A percentile compares a stretch with the other conserved stretches of the same genome.
Conservation (phyloP, 139 green algal species). For the Chlamydomonas schloesseri region DNA sequence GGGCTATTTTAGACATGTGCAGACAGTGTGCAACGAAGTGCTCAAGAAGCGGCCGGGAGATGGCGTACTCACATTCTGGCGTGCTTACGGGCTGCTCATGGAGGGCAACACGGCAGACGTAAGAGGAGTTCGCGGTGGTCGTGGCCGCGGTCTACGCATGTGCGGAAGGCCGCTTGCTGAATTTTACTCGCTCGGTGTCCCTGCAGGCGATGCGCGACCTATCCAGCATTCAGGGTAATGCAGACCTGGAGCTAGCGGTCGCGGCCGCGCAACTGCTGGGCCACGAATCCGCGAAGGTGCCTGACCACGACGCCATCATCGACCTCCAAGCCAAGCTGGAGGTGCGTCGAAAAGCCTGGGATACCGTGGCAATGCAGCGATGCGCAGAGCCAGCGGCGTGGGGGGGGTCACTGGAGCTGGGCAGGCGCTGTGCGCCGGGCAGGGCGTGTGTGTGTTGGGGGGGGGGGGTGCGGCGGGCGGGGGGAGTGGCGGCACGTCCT, state of each 20-base stretch:
- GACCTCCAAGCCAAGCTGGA: constrained; percentile 65
- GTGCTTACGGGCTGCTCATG: constrained; percentile 67
- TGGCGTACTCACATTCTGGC: constrained; percentile 70
- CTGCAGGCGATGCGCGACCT: constrained; percentile 74
- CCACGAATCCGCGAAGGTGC: constrained; percentile 64
- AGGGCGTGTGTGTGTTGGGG: no score
- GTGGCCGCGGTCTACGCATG: constrained; percentile 18
- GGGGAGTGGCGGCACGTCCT: no score
- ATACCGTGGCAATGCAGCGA: no score
- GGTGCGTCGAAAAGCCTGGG: no score
- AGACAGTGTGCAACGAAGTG: constrained; percentile 72
- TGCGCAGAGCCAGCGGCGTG: no score
- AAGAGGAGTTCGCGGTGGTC: background rate
- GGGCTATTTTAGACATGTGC: constrained; percentile 69
- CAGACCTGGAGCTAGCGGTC: constrained; percentile 64
- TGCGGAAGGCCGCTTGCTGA: background rate
- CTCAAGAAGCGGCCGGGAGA: constrained; percentile 66
- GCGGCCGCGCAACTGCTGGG: constrained; percentile 67
- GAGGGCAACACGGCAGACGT: constrained; percentile 70
- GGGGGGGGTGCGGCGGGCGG: no score
- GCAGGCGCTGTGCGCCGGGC: no score
- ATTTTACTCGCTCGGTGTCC: background rate
- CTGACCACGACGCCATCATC: constrained; percentile 72
- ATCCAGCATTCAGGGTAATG: constrained; percentile 37
- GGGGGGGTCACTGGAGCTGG: no score